phyloP scores from a whole-genome alignment of 2,329 filamentous ascomycete species.

The Fusarium brevicatenulatum region DNA sequence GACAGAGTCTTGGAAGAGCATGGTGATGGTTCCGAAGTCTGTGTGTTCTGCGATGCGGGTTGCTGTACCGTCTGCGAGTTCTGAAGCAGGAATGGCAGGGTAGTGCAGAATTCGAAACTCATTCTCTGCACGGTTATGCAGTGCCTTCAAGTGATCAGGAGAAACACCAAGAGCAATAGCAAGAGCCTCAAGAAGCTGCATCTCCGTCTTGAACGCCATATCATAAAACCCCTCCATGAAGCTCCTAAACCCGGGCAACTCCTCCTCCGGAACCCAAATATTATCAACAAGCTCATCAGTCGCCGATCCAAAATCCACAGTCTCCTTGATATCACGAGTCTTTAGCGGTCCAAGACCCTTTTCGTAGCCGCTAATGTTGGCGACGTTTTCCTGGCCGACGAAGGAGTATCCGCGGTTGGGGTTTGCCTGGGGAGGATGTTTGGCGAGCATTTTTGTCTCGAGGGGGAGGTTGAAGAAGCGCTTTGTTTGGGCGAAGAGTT shows the following conservation, averaged over 20 bases:
- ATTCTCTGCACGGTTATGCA: conserved; percentile 66
- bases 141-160: conserved; percentile 73
- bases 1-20: conserved; percentile 46
- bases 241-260: conserved; percentile 38
- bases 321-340: conserved; percentile 59
- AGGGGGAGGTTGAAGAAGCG: conserved; percentile 48
- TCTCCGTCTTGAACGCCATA: conserved; percentile 75
- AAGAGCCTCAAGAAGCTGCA: conserved; percentile 79
- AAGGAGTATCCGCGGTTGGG: conserved; percentile 52
- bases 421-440: conserved; percentile 48
- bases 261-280: conserved; percentile 43
- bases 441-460: conserved; percentile 46
- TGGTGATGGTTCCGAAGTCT: conserved; percentile 49
- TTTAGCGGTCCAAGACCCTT: conserved; percentile 62
- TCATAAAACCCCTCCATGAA: conserved; percentile 69
- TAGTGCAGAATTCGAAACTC: conserved; percentile 70
- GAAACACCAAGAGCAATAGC: conserved; percentile 77
- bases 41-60: conserved; percentile 48
- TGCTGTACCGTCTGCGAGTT: conserved; percentile 42
- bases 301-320: conserved; percentile 52
- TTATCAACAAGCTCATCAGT: conserved; percentile 46
- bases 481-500: conserved; percentile 41
- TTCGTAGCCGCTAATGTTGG: conserved; percentile 48
- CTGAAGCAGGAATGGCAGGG: conserved; percentile 46
- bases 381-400: conserved; percentile 50